Base-by-base conservation (phyloP, 2,329 filamentous ascomycete genomes). In the Zalaria sp. region DNA sequence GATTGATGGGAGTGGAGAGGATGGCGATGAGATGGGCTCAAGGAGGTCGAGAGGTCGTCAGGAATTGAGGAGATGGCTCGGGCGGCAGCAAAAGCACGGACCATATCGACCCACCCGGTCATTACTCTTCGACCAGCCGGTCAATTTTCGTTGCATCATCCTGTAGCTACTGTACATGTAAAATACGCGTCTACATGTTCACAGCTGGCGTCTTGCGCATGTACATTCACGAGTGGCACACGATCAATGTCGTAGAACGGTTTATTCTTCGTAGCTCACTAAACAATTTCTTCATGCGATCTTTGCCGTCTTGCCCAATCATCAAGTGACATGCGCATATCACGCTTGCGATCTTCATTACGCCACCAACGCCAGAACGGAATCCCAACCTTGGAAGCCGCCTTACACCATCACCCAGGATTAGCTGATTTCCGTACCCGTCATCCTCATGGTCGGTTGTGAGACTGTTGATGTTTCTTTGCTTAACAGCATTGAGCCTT, bases 1-100 rank as follows among this genome's bases (percentile, higher is more conserved):
- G 43, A 42, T 44, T 43, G 44, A 47, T 40, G 46, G 42, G 51
- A 48, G 43, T 42, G 43, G 38, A 41, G 47, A 42, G 44, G 38
- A 42, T 43, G 35, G 18, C 7, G 35, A 37, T 37, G 39, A 25
- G 29, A 18, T 18, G 18, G 18, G 18, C 18, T 18, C 18, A 18
- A 18, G 18, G 18, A 18, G 18, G 18, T 18, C 18, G 18, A 18
- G 18, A 18, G 18, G 18, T 18, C 18, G 18, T 18, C 18, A 18
- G 18, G 18, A 18, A 18, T 18, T 18, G 18, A 18, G 18, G 18
- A 18, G 18, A 18, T 18, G 18, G 18, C 18, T 18, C 18, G 18
- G 18, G 18, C 18, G 18, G 18, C 18, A 18, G 18, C 18, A 18
- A 18, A 18, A 18, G 18, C 18, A 18, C 18, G 2, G 18, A 18